phyloP scores from a whole-genome alignment of 495 filamentous ascomycete genomes.

The Margaritispora aquatica region DNA sequence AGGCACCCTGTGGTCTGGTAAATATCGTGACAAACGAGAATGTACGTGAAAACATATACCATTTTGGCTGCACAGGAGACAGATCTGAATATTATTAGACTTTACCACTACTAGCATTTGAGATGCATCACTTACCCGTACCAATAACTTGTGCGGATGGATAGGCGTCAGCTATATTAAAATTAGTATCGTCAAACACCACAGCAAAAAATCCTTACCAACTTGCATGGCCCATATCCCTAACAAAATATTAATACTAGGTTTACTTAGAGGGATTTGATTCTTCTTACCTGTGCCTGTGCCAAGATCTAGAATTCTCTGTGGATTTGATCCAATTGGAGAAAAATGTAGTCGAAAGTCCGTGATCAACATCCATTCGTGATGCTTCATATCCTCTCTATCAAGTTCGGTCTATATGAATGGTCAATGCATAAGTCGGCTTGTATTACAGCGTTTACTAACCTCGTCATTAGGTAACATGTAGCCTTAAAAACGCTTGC shows the following conservation, averaged over 20 bases:
- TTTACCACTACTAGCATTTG: neutral
- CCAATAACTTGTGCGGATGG: slow-evolving; percentile 46
- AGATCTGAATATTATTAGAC: slow-evolving; percentile 31
- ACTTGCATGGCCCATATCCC: slow-evolving; percentile 49
- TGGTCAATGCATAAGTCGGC: slow-evolving; percentile 12
- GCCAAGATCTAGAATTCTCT: slow-evolving; percentile 5
- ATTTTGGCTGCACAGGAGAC: slow-evolving; percentile 22
- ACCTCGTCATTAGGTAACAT: neutral
- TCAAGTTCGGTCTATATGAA: slow-evolving; percentile 65
- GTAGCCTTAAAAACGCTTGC: neutral
- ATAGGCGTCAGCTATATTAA: slow-evolving; percentile 19
- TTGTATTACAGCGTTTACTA: neutral
- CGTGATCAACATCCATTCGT: slow-evolving; percentile 46
- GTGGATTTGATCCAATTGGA: slow-evolving; percentile 33
- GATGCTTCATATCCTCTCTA: slow-evolving; percentile 64
- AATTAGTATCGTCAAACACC: neutral
- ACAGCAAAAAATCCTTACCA: slow-evolving; percentile 18
- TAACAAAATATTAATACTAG: neutral
- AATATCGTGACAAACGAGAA: neutral
- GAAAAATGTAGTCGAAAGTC: slow-evolving; percentile 34
- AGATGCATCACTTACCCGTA: neutral
- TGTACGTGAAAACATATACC: neutral
- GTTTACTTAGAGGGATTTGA: neutral
- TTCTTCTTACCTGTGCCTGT: slow-evolving; percentile 2
- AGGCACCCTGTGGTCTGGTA: slow-evolving; percentile 30